Conservation (phyloP, 495 filamentous ascomycete genomes). For the Penicillium goetzii region DNA sequence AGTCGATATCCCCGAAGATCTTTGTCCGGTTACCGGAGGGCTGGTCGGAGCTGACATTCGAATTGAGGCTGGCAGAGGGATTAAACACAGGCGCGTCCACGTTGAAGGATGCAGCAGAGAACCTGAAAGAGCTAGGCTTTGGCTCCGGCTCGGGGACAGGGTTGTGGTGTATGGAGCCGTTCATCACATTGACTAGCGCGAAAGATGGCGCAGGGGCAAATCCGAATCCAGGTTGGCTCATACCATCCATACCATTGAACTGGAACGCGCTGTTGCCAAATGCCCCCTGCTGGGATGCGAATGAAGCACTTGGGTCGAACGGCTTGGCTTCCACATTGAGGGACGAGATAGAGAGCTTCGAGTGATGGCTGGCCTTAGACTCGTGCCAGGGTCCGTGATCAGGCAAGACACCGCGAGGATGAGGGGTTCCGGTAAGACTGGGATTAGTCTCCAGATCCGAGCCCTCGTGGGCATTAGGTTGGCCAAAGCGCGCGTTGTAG, state of each 20-base stretch:
- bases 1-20: slow-evolving; percentile 78
- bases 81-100: slow-evolving; percentile 82
- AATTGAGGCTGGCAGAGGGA: slow-evolving; percentile 49
- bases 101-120: slow-evolving; percentile 74
- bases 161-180: slow-evolving; percentile 11
- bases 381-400: slow-evolving; percentile 48
- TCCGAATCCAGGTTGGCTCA: slow-evolving; percentile 37
- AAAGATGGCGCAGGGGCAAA: slow-evolving; percentile 75
- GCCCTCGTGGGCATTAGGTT: slow-evolving; percentile 53
- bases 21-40: slow-evolving; percentile 43
- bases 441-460: slow-evolving; percentile 79
- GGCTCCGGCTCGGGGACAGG: slow-evolving; percentile 16
- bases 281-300: slow-evolving; percentile 59
- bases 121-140: slow-evolving; percentile 67
- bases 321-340: slow-evolving; percentile 87
- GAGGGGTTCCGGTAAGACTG: slow-evolving; percentile 70
- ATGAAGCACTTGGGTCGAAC: slow-evolving; percentile 73
- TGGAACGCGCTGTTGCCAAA: slow-evolving; percentile 62
- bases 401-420: slow-evolving; percentile 35
- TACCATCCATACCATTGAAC: slow-evolving; percentile 40
- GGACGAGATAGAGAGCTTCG: slow-evolving; percentile 58
- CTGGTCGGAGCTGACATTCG: slow-evolving; percentile 30
- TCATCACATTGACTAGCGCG: slow-evolving; percentile 56
- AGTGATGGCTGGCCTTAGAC: slow-evolving; percentile 42
- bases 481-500: slow-evolving; percentile 39